Percentiles rank a stretch among this genome's conserved stretches.
phyloP scores from a whole-genome alignment of 768 basidiomycete genomes.

The Tricholoma sp. region DNA sequence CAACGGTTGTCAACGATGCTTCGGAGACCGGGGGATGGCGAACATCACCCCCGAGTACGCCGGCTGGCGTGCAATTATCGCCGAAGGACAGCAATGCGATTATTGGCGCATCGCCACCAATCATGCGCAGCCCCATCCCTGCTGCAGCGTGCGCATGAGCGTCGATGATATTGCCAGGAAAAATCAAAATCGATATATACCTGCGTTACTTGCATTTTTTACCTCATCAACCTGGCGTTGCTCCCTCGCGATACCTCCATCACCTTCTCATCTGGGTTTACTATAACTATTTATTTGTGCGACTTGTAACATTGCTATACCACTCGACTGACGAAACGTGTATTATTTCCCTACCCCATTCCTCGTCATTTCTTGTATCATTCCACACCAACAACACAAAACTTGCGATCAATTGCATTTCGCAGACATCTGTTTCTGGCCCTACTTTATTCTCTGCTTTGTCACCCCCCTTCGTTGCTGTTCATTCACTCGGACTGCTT shows the following conservation, averaged over 20 bases:
- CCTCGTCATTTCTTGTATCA: not conserved
- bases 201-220: not conserved
- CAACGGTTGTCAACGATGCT: constrained; percentile 6
- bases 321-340: not conserved
- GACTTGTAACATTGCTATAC: constrained; percentile 2
- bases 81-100: not conserved
- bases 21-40: constrained; percentile 11
- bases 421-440: constrained; percentile 2
- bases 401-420: not conserved
- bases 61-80: not conserved
- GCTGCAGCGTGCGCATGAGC: not conserved
- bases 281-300: constrained; percentile 19
- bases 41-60: constrained; percentile 1
- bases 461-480: not conserved
- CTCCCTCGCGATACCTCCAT: constrained; percentile 17
- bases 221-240: constrained; percentile 16
- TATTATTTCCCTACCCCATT: not conserved
- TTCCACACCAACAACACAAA: not conserved
- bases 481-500: constrained; percentile 3
- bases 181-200: not conserved
- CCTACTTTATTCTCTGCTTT: constrained; percentile 10
- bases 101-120: not conserved
- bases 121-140: constrained; percentile 1
- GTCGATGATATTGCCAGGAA: not conserved
- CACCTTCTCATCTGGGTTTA: not conserved